These are phyloP conservation scores for Spathaspora sp. DNA, from an alignment of 1,139 yeast species.

Conservation along the genomic window DNA sequence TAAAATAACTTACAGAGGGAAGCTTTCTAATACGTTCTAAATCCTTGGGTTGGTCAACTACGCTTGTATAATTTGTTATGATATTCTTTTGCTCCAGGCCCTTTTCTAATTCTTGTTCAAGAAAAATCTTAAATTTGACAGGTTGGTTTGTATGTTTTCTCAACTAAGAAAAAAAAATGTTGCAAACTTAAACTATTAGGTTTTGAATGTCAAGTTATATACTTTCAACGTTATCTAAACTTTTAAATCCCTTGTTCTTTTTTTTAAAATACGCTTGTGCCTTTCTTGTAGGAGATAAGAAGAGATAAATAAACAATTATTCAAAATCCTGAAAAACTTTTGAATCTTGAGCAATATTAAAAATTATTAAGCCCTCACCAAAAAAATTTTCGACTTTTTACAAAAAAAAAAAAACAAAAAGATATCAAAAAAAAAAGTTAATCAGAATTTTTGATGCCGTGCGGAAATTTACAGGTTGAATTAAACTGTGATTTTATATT, in stretches of 20 bases:
- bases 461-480: neutral
- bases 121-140: neutral
- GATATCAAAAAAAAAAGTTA: neutral
- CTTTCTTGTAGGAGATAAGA: neutral
- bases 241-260: neutral
- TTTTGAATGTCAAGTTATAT: neutral
- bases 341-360: neutral
- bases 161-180: neutral
- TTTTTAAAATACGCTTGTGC: neutral
- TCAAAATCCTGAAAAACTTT: neutral
- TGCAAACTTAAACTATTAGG: neutral
- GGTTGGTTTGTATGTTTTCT: neutral
- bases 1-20: too few relatives aligned
- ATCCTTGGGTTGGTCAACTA: too few relatives aligned
- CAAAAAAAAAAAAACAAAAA: neutral
- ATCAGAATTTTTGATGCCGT: conserved; percentile 7
- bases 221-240: neutral
- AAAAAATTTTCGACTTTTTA: neutral
- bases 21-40: neutral
- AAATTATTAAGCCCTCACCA: neutral
- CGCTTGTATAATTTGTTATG: neutral
- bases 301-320: neutral
- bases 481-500: neutral
- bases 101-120: neutral
- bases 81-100: neutral